phyloP scores from a whole-genome alignment of 2,329 filamentous ascomycete genomes.

The Whalleya microplaca region DNA sequence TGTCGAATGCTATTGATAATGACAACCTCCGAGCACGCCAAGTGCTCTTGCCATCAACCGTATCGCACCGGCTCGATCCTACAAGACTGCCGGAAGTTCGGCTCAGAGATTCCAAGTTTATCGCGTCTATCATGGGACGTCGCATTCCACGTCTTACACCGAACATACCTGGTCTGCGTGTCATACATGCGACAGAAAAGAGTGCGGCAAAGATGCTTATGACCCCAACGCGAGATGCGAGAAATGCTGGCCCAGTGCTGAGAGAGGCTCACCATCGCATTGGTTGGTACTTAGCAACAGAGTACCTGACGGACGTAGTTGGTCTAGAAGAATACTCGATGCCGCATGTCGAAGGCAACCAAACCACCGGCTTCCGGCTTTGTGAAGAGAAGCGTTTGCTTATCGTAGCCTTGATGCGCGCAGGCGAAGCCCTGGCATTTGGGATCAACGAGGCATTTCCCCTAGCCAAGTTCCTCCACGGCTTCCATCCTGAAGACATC shows the following conservation, averaged over 20 bases:
- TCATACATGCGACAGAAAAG: conserved; percentile 51
- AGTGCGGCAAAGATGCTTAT: conserved; percentile 53
- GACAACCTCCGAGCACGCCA: conserved; percentile 49
- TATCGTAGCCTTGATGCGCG: conserved; percentile 66
- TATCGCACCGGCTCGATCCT: conserved; percentile 46
- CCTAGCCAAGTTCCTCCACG: conserved; percentile 36
- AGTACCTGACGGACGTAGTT: conserved; percentile 50
- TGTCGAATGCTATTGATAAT: conserved; percentile 47
- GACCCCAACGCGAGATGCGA: conserved; percentile 56
- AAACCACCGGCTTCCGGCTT: conserved; percentile 50
- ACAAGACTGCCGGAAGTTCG: conserved; percentile 46
- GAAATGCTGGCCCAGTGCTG: conserved; percentile 47
- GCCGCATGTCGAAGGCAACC: conserved; percentile 54
- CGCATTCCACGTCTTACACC: no score
- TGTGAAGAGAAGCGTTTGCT: conserved; percentile 50
- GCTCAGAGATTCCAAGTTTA: conserved; percentile 35
- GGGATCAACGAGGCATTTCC: conserved; percentile 60
- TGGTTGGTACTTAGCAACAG: conserved; percentile 57
- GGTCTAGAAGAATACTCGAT: conserved; percentile 55
- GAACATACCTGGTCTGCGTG: neutral
- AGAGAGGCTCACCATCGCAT: conserved; percentile 51
- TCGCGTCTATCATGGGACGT: conserved; percentile 22
- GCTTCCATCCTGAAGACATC: conserved; percentile 44
- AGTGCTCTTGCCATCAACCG: conserved; percentile 46
- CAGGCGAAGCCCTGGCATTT: conserved; percentile 63